Percentiles rank a stretch among this genome's conserved stretches.
Conservation (phyloP, 2,329 filamentous ascomycete genomes). For the Myriosclerotinia scirpicola region DNA sequence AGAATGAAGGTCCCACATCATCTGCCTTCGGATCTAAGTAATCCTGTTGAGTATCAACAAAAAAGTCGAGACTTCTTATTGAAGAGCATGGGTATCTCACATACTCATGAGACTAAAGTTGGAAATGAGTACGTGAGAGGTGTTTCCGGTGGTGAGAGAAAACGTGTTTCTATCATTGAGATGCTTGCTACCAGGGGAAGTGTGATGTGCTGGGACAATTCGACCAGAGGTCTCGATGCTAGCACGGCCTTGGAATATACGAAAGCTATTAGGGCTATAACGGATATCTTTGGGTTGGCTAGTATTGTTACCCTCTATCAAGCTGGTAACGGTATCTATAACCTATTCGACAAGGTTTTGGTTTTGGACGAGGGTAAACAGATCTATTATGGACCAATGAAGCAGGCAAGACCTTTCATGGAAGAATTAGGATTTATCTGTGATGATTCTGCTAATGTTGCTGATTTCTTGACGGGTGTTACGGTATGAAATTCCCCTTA, state of each 20-base stretch:
- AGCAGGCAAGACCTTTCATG: constrained; percentile 63
- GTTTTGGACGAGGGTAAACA: constrained; percentile 66
- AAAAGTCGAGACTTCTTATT: constrained; percentile 36
- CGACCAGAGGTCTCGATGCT: constrained; percentile 64
- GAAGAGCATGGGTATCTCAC: constrained; percentile 48
- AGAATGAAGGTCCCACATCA: constrained; percentile 53
- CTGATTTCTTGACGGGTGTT: constrained; percentile 63
- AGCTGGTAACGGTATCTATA: constrained; percentile 67
- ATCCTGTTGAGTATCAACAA: constrained; percentile 49
- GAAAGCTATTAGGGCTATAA: constrained; percentile 62
- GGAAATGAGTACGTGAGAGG: constrained; percentile 62
- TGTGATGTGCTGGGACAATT: constrained; percentile 68
- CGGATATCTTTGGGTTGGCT: constrained; percentile 59
- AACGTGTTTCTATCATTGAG: constrained; percentile 62
- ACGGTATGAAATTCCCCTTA: constrained; percentile 25
- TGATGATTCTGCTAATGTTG: constrained; percentile 60
- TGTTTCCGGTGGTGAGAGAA: constrained; percentile 61
- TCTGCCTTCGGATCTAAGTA: constrained; percentile 45
- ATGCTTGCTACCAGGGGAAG: constrained; percentile 37
- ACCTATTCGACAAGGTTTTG: constrained; percentile 69
- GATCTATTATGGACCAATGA: constrained; percentile 62
- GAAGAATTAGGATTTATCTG: constrained; percentile 64
- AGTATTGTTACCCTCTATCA: constrained; percentile 68
- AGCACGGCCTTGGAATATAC: constrained; percentile 66
- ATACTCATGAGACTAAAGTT: constrained; percentile 56